These are phyloP conservation scores for Coffea canephora DNA, from an alignment of 257 asterid genomes.

Conservation along the genomic window DNA sequence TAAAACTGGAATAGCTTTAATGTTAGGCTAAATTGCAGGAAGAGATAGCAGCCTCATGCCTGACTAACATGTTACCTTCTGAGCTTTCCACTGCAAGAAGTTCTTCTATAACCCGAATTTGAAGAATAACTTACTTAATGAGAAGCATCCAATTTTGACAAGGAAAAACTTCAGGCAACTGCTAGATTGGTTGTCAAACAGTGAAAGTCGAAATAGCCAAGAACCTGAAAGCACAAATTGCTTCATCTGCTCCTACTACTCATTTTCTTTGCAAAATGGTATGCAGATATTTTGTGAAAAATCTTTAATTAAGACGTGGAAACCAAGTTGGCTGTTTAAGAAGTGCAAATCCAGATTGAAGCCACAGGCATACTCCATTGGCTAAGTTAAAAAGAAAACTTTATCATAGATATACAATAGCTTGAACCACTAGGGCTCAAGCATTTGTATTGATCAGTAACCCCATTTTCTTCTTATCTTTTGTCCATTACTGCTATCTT, in stretches of 20 bases:
- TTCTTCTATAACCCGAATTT: background rate
- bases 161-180: too few relatives aligned
- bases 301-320: constrained; percentile 1
- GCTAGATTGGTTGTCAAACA: background rate
- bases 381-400: background rate
- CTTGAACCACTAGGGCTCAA: background rate
- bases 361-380: background rate
- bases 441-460: background rate
- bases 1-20: background rate
- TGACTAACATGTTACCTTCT: background rate
- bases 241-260: too few relatives aligned
- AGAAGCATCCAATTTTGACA: background rate
- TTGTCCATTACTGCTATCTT: background rate
- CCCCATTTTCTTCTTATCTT: background rate
- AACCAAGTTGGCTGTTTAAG: background rate
- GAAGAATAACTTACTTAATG: background rate
- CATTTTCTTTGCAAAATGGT: background rate
- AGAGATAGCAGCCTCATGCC: background rate
- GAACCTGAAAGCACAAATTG: background rate
- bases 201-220: background rate
- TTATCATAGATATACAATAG: background rate
- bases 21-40: background rate
- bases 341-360: background rate
- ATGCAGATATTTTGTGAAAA: too few relatives aligned
- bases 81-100: background rate